These are phyloP conservation scores for Apiospora sp. DNA, from an alignment of 2,329 filamentous ascomycete genomes.

Conservation along the genomic window DNA sequence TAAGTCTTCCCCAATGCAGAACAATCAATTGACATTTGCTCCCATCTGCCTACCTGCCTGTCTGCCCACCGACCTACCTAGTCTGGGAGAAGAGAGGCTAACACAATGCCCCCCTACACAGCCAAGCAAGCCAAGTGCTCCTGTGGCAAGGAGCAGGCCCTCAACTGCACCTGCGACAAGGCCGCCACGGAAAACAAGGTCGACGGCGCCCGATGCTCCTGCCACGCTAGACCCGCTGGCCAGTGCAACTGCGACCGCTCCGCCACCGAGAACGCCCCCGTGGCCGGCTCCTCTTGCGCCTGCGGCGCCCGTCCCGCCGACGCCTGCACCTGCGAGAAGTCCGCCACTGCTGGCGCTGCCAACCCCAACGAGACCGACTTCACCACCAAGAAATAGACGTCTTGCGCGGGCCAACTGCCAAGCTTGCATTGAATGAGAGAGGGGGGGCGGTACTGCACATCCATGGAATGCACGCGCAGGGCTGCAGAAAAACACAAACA, in stretches of 20 bases:
- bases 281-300: constrained; percentile 69
- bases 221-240: constrained; percentile 80
- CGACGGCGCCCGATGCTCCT: constrained; percentile 80
- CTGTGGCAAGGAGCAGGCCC: constrained; percentile 86
- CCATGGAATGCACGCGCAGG: background rate
- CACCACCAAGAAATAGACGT: constrained; percentile 69
- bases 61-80: background rate
- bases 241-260: constrained; percentile 84
- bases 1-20: constrained; percentile 46
- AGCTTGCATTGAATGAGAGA: background rate
- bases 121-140: constrained; percentile 79
- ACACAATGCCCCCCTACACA: constrained; percentile 37
- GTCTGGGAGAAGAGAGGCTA: constrained; percentile 25
- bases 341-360: constrained; percentile 60
- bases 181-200: constrained; percentile 77
- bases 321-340: constrained; percentile 86
- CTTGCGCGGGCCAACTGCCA: background rate
- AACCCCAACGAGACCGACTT: constrained; percentile 86
- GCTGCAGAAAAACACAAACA: background rate
- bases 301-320: constrained; percentile 79
- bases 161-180: constrained; percentile 87
- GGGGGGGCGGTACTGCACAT: background rate
- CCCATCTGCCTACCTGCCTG: constrained; percentile 18
- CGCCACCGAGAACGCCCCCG: constrained; percentile 70
- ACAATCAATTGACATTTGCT: background rate